Evolutionary conservation across 2,329 filamentous ascomycete species (phyloP).

Genomic region (Penicillium sp.): DNA sequence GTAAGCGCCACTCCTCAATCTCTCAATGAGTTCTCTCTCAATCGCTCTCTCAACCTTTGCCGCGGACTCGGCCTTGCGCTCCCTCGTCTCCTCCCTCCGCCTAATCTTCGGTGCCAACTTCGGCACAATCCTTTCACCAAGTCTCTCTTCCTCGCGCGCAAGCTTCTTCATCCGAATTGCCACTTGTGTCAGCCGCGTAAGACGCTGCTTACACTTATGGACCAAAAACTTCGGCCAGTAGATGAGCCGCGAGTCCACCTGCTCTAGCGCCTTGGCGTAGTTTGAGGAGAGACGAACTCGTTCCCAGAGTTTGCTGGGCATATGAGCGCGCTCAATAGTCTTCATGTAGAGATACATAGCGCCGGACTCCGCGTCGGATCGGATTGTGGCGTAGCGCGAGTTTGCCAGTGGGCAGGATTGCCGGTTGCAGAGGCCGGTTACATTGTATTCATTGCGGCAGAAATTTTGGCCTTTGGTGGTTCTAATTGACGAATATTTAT

Average conservation of each 20-base stretch:
- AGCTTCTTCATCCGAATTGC: conserved; percentile 76
- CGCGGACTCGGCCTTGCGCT: conserved; percentile 77
- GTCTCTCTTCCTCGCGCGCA: conserved; percentile 83
- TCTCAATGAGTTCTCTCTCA: conserved; percentile 90
- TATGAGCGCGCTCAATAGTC: conserved; percentile 84
- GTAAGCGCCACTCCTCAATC: conserved; percentile 89
- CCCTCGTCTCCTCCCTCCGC: conserved; percentile 74
- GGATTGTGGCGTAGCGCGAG: conserved; percentile 88
- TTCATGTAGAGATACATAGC: conserved; percentile 96
- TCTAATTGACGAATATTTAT: conserved; percentile 47
- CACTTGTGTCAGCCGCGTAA: conserved; percentile 91
- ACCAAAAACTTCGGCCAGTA: conserved; percentile 95
- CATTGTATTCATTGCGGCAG: conserved; percentile 93
- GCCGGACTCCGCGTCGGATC: conserved; percentile 78
- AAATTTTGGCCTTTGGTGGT: conserved; percentile 88
- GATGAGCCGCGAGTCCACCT: conserved; percentile 82
- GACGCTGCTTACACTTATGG: conserved; percentile 95
- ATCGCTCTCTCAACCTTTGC: conserved; percentile 96
- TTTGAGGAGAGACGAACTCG: conserved; percentile 87
- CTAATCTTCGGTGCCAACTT: conserved; percentile 90
- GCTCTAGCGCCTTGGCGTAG: conserved; percentile 85
- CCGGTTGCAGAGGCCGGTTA: conserved; percentile 80
- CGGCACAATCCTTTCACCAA: conserved; percentile 87
- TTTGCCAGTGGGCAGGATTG: conserved; percentile 92
- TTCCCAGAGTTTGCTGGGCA: conserved; percentile 94